A percentile compares a stretch with the other conserved stretches of the same genome.
Evolutionary conservation across 164 flowering plant species (phyloP).

Genomic region (Chimonanthus praecox): DNA sequence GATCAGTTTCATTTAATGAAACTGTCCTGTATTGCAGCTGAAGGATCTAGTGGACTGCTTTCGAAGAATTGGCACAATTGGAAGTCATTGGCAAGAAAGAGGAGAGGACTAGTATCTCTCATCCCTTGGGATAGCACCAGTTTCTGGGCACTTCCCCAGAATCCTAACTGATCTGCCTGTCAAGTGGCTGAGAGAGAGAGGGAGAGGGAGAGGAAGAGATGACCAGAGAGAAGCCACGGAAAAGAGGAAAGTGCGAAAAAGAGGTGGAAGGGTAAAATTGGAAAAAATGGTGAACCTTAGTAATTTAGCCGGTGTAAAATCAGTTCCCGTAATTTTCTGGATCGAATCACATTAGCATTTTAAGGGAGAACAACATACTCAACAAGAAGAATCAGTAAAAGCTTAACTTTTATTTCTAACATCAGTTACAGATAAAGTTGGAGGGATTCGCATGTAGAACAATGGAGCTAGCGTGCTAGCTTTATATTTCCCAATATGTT

Average conservation of each 20-base stretch:
- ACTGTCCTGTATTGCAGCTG: conserved; percentile 56
- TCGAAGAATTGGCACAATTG: conserved; percentile 38
- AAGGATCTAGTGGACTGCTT: conserved; percentile 55
- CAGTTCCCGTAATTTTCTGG: too few relatives aligned
- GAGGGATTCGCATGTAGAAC: background rate
- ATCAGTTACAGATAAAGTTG: background rate
- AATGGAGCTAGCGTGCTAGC: background rate
- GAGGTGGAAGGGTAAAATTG: too few relatives aligned
- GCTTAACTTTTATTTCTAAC: background rate
- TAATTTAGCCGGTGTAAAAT: too few relatives aligned
- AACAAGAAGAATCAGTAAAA: too few relatives aligned
- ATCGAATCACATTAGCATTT: too few relatives aligned
- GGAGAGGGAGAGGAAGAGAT: too few relatives aligned
- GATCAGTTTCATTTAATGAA: conserved; percentile 31
- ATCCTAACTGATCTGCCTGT: conserved; percentile 47
- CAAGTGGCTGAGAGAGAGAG: conserved; percentile 28
- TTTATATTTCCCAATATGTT: too few relatives aligned
- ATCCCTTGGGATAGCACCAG: conserved; percentile 70
- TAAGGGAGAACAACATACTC: too few relatives aligned
- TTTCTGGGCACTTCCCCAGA: conserved; percentile 72
- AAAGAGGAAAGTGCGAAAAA: too few relatives aligned
- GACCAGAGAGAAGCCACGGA: too few relatives aligned
- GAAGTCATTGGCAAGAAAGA: conserved; percentile 71
- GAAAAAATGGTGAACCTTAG: too few relatives aligned
- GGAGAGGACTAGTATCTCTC: conserved; percentile 51